phyloP scores from a whole-genome alignment of 768 basidiomycete species.

The Amanita rubescens region DNA sequence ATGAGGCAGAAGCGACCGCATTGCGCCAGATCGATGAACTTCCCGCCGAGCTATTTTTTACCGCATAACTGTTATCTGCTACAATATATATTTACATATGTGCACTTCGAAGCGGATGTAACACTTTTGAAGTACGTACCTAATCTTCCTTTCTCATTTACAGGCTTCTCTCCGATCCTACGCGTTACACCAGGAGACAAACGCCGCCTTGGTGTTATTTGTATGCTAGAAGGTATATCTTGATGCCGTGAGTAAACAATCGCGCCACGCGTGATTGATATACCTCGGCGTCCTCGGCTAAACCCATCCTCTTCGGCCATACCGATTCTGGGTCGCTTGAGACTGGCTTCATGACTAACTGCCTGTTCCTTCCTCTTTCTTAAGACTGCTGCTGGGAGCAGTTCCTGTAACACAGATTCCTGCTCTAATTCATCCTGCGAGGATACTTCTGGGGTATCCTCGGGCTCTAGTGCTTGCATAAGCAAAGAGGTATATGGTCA shows the following conservation, averaged over 20 bases:
- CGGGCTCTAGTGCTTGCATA: background rate
- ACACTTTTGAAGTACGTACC: background rate
- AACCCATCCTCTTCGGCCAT: background rate
- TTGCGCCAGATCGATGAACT: background rate
- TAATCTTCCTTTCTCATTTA: background rate
- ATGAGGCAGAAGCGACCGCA: background rate
- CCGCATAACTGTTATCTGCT: background rate
- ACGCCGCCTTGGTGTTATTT: background rate
- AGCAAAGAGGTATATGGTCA: background rate
- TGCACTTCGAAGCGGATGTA: background rate
- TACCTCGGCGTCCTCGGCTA: background rate
- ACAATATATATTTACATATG: background rate
- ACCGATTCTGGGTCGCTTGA: background rate
- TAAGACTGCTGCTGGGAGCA: background rate
- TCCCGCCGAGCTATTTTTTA: background rate
- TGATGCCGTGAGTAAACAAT: background rate
- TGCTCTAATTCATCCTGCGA: background rate
- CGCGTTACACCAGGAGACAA: conserved; percentile 3
- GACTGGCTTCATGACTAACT: background rate
- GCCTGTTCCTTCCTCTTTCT: conserved; percentile 3
- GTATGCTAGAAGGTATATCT: conserved; percentile 1
- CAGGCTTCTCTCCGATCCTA: background rate
- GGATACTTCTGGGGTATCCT: background rate
- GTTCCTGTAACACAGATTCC: background rate
- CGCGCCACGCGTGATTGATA: background rate